Conservation (phyloP, 306 rosid genomes). For the Glycine latifolia region DNA sequence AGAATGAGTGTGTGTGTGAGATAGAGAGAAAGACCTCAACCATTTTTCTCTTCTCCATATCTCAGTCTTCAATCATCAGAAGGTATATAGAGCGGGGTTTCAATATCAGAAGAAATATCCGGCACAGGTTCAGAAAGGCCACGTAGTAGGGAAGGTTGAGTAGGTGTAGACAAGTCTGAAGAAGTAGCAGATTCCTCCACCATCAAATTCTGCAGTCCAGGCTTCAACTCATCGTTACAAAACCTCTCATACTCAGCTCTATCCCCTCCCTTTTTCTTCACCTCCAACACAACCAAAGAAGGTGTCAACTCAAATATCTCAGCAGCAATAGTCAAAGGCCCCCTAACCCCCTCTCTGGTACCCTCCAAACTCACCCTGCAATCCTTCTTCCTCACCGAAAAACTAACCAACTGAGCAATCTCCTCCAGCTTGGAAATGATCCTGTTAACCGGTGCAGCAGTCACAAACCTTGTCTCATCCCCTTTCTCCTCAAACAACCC, state of each 20-base stretch:
- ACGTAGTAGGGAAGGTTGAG: slow-evolving; percentile 40
- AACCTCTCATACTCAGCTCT: slow-evolving; percentile 77
- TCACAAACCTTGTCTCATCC: slow-evolving; percentile 77
- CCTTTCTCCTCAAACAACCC: slow-evolving; percentile 90
- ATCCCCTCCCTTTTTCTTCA: slow-evolving; percentile 91
- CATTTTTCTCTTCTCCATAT: slow-evolving; percentile 39
- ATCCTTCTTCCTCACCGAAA: slow-evolving; percentile 87
- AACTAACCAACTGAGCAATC: slow-evolving; percentile 76
- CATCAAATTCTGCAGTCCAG: slow-evolving; percentile 70
- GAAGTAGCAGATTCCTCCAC: slow-evolving; percentile 58
- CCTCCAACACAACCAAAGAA: slow-evolving; percentile 81
- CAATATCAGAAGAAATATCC: slow-evolving; percentile 12
- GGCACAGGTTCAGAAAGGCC: slow-evolving; percentile 43
- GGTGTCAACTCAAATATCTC: slow-evolving; percentile 91
- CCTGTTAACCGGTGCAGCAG: slow-evolving; percentile 71
- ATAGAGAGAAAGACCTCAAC: slow-evolving; percentile 10
- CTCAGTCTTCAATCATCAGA: slow-evolving; percentile 24
- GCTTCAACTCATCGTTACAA: slow-evolving; percentile 69
- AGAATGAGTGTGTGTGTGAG: neutral
- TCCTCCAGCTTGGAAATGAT: slow-evolving; percentile 89
- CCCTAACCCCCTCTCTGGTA: slow-evolving; percentile 75
- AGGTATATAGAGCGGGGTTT: slow-evolving; percentile 18
- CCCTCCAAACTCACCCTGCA: slow-evolving; percentile 92
- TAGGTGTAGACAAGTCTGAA: slow-evolving; percentile 46
- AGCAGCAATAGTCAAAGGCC: slow-evolving; percentile 88